Conservation (phyloP, 345 rosid genomes). For the Melaleuca alternifolia region DNA sequence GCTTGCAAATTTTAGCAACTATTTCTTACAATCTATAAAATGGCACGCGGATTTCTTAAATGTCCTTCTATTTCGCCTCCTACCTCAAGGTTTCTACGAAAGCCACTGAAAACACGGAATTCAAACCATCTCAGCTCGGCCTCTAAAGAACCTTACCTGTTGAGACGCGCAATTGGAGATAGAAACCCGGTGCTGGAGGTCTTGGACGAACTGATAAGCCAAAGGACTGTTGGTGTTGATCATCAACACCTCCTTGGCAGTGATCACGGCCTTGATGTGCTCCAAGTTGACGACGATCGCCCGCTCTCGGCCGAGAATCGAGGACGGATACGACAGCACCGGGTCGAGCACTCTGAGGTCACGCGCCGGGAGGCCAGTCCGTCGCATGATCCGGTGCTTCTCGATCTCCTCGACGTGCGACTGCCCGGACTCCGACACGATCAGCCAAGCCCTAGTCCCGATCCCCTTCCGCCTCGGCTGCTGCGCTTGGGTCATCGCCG, state of each 20-base stretch:
- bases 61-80: neutral
- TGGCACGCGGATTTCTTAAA: neutral
- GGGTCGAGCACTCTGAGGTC: constrained; percentile 45
- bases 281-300: constrained; percentile 41
- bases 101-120: neutral
- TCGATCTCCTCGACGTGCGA: constrained; percentile 26
- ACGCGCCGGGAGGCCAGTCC: constrained; percentile 46
- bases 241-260: constrained; percentile 36
- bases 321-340: constrained; percentile 39
- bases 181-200: constrained; percentile 24
- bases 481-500: neutral
- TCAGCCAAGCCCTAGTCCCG: constrained; percentile 27
- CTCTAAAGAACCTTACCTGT: neutral
- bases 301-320: constrained; percentile 41
- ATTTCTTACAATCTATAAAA: neutral
- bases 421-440: constrained; percentile 18
- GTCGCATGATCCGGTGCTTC: constrained; percentile 35
- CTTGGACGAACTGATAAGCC: constrained; percentile 21
- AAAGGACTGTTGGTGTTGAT: constrained; percentile 30
- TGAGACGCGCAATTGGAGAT: neutral
- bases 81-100: neutral
- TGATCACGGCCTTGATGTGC: constrained; percentile 43
- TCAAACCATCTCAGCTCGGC: neutral
- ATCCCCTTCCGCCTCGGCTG: constrained; percentile 16
- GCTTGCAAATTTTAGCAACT: neutral